A percentile compares a stretch with the other conserved stretches of the same genome.
phyloP scores from a whole-genome alignment of 805 yeast genomes.

The Kockiozyma suomiensis region DNA sequence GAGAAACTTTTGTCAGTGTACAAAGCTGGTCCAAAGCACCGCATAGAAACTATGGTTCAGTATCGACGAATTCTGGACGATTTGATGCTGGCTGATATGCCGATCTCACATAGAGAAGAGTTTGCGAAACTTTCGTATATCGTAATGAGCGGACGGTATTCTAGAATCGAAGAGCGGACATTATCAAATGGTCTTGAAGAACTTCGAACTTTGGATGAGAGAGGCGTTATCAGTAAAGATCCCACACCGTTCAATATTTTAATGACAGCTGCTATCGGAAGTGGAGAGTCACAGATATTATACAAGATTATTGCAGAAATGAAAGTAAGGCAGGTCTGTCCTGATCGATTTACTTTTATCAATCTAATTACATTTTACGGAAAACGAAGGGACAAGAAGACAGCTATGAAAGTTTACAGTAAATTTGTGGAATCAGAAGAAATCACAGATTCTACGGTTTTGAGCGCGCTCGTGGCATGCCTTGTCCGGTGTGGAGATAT shows the following conservation, averaged over 20 bases:
- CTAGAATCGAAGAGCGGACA: conserved; percentile 21
- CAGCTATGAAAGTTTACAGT: conserved; percentile 22
- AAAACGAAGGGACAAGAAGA: conserved; percentile 24
- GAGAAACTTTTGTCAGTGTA: conserved; percentile 40
- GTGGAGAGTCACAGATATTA: conserved; percentile 28
- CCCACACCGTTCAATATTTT: conserved; percentile 40
- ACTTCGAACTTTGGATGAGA: conserved; percentile 16
- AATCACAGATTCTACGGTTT: conserved; percentile 37
- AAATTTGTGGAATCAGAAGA: conserved; percentile 32
- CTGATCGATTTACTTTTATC: conserved; percentile 43
- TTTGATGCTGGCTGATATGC: conserved; percentile 39
- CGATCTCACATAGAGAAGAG: conserved; percentile 41
- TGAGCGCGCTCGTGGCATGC: conserved; percentile 36
- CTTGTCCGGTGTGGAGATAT: conserved; percentile 36
- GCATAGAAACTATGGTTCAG: conserved; percentile 18
- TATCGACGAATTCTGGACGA: conserved; percentile 35
- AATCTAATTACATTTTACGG: conserved; percentile 22
- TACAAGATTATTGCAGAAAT: conserved; percentile 34
- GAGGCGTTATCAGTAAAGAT: conserved; percentile 25
- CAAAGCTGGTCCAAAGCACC: conserved; percentile 2
- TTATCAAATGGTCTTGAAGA: conserved; percentile 21
- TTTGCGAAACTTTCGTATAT: conserved; percentile 36
- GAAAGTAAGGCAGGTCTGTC: conserved; percentile 26
- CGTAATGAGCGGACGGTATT: background rate
- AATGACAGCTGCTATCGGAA: conserved; percentile 37